Base-by-base conservation (phyloP, 2,329 filamentous ascomycete genomes). In the Ascochyta clinopodiicola region DNA sequence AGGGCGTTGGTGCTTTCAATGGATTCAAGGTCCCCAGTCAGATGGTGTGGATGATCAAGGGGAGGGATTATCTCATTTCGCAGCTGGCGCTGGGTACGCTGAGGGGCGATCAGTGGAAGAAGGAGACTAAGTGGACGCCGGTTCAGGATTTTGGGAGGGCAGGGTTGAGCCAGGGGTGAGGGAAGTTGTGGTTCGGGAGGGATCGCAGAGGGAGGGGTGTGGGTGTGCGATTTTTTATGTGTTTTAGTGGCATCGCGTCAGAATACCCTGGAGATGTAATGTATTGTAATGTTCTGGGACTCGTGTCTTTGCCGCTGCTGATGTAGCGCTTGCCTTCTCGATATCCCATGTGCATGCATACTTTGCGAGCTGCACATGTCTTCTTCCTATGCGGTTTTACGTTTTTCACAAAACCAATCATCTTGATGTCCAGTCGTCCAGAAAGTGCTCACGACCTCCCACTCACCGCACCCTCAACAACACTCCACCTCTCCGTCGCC, bases 401-500 rank as follows among this genome's bases (percentile, higher is more conserved):
- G 29, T 12, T 31, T 10, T 10, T 31, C 12, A 5, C 12, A 3
- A 15, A 13, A 15, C 12, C 36, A 6, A 22, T 6, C 19, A 22
- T 21, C 36, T 48, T 34, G 35, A 2, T n/a, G 25, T 38, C 35
- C 15, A 2, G 9, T 29, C 25, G 2, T 29, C 22, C 32, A 32
- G 17, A 15, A 9, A 17, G 32, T n/a, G 32, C 35, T 56, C 47
- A 51, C 5, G 37, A 6, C 3, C 32, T 43, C 35, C 51, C 61
- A 29, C 36, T 37, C 10, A 74, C 36, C 21, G 63, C 65, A 8
- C 34, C 44, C 22, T 81, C 75, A 71, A 82, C 83, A 62, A 88
- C 83, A 39, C 80, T 78, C 83, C 90, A 94, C 66, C 89, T 84
- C 57, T 81, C 79, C 61, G 84, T 81, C 1, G 89, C 87, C 48